A percentile compares a stretch with the other conserved stretches of the same genome.
phyloP scores from a whole-genome alignment of 1,139 yeast species.

The Blastobotrys illinoisensis region DNA sequence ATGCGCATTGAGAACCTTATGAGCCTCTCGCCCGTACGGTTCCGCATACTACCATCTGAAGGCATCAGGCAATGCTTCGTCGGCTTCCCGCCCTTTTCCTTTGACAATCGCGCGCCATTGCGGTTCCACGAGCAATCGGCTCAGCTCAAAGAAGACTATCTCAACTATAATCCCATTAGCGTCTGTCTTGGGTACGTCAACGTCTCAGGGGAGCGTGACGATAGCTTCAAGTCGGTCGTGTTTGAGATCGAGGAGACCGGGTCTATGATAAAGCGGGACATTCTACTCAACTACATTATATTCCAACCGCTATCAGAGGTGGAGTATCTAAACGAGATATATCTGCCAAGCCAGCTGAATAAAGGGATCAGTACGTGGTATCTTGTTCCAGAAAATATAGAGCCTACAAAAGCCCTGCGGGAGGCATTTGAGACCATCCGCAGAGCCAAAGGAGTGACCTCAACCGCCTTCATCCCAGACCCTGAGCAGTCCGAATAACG shows the following conservation, averaged over 20 bases:
- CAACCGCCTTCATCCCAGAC: not conserved
- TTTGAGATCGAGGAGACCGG: conserved; percentile 59
- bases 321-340: not conserved
- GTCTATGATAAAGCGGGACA: conserved; percentile 48
- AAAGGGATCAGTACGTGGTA: not conserved
- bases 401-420: not conserved
- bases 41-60: conserved; percentile 12
- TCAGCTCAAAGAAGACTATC: conserved; percentile 52
- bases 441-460: not conserved
- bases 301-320: conserved; percentile 30
- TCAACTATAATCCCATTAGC: conserved; percentile 47
- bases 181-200: conserved; percentile 42
- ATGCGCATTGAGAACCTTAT: conserved; percentile 20
- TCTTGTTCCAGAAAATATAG: not conserved
- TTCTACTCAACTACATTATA: conserved; percentile 54
- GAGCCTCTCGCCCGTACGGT: conserved; percentile 21
- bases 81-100: conserved; percentile 21
- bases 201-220: not conserved
- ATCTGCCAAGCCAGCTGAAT: not conserved
- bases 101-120: conserved; percentile 38
- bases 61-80: conserved; percentile 12
- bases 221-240: conserved; percentile 28
- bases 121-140: conserved; percentile 1
- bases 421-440: not conserved
- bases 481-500: not conserved